Evolutionary conservation across 495 filamentous ascomycete genomes (phyloP), one percentile per base, ranked within the genome.

Genomic region (Penicillium egyptiacum): DNA sequence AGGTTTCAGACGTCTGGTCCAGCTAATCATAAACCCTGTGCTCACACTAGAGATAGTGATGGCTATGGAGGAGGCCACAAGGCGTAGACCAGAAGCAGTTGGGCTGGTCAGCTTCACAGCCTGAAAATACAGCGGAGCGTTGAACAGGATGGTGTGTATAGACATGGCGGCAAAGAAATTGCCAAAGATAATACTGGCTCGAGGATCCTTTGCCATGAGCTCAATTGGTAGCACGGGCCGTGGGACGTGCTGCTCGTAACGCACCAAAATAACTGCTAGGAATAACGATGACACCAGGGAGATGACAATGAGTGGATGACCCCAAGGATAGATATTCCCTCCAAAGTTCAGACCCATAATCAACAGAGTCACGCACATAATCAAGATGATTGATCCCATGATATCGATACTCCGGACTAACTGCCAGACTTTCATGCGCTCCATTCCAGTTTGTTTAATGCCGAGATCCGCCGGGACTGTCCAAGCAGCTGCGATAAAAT

Each of bases 51-150:
- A 78, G 1, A 72, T 47, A 11, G 87, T 88, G 37, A 83, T 70
- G 0, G 82, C 80, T 12, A 83, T 56, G 1, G 83, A 83, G 26
- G 84, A 82, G 39, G 83, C 73, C 10, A 90, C 74, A 44, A 93
- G 83, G 41, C 86, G 80, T 4, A 90, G 78, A 11, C 89, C 89
- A 1, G 89, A 90, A 17, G 76, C 77, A 9, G 88, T 88, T 23
- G 89, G 85, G 20, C 75, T 81, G 12, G 87, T 84, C 40, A 91
- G 80, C 59, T 89, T 86, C 45, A 91, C 88, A 28, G 85, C 88
- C 69, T 91, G 88, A 73, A 92, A 93, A 75, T 86, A 93, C 20
- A 93, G 74, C 0, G 88, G 89, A 48, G 86, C 81, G 66, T 93
- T 92, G 72, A 92, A 93, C 44, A 88, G 68, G 61, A 90, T 82